These are phyloP conservation scores for Drechslerella coelobrocha DNA, from an alignment of 2,329 filamentous ascomycete genomes.

Conservation along the genomic window DNA sequence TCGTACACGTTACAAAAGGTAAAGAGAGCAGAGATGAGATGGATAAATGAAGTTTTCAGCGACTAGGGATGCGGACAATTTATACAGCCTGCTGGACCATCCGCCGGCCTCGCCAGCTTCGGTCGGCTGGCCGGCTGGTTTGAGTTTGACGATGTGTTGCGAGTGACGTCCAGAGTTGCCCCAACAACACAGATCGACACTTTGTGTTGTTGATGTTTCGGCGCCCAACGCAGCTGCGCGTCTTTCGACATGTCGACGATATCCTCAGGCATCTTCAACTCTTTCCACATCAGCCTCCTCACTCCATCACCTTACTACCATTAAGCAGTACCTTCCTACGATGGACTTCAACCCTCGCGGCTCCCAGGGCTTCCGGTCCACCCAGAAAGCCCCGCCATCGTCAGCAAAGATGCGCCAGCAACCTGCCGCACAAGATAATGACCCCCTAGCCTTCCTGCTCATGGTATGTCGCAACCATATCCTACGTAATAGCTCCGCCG, in stretches of 20 bases:
- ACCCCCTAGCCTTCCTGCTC: slow-evolving; percentile 33
- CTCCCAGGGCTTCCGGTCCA: slow-evolving; percentile 42
- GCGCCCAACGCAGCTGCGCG: background rate
- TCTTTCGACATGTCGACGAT: background rate
- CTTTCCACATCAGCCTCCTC: background rate
- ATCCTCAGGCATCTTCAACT: background rate
- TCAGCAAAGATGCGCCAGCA: slow-evolving; percentile 43
- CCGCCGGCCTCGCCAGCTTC: background rate
- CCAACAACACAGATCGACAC: slow-evolving; percentile 20
- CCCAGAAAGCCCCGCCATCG: slow-evolving; percentile 43
- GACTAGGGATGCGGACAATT: slow-evolving; percentile 9
- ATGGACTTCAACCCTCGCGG: slow-evolving; percentile 49
- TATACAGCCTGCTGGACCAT: background rate
- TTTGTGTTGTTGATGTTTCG: slow-evolving; percentile 39
- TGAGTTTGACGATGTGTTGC: slow-evolving; percentile 42
- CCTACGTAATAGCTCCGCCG: background rate
- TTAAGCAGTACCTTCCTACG: background rate
- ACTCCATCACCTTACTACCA: background rate
- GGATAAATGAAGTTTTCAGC: too few species aligned
- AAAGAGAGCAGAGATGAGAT: too few species aligned
- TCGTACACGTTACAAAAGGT: too few species aligned
- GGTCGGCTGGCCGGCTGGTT: background rate
- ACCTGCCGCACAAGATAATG: slow-evolving; percentile 19
- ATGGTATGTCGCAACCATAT: slow-evolving; percentile 26
- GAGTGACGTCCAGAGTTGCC: slow-evolving; percentile 42